Evolutionary conservation across 805 yeast genomes (phyloP), one percentile per base, ranked within the genome.

Genomic region (Candida insectorum): DNA sequence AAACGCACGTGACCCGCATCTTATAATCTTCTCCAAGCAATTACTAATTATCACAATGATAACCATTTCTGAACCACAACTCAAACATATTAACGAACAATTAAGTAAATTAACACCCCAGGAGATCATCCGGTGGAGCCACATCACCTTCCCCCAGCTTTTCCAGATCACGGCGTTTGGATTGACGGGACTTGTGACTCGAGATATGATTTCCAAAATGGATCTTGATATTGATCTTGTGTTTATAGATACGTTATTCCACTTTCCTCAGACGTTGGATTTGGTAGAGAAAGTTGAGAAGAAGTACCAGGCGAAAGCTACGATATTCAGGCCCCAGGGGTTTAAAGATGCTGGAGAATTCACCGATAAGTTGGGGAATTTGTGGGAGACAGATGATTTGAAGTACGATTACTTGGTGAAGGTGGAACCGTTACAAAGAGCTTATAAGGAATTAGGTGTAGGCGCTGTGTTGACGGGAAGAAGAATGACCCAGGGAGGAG

Each of bases 151-250:
- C 50, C 96, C 96, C 3, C 69, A 78, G 25, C 64, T 91, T 24
- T 89, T 56, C 51, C 97, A 91, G 60, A 88, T 96, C 2, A 87
- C 97, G 0, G 97, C 97, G 1, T 88, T 91, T 60, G 97, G 97
- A 0, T 69, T 91, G 29, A 85, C 96, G 1, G 97, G 97, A 0
- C 61, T 91, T 39, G 95, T 84, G 19, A 89, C 91, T 9, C 67
- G 85, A 26, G 96, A 89, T 56, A 84, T 89, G 73, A 58, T 89
- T 18, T 71, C 83, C 20, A 76, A 79, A 51, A 29, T 40, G 29
- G 30, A 33, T 12, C 26, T 40, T 5, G 18, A 28, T 7, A 66
- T 85, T 5, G 94, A 88, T 35, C 65, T 89, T 36, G 81, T 91
- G 2, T 91, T 91, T 55, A 70, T 89, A 30, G 97, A 91, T 54